Percentiles rank a stretch among this genome's conserved stretches.
Evolutionary conservation across 257 asterid species (phyloP).

Genomic region (Solanum pimpinellifolium): DNA sequence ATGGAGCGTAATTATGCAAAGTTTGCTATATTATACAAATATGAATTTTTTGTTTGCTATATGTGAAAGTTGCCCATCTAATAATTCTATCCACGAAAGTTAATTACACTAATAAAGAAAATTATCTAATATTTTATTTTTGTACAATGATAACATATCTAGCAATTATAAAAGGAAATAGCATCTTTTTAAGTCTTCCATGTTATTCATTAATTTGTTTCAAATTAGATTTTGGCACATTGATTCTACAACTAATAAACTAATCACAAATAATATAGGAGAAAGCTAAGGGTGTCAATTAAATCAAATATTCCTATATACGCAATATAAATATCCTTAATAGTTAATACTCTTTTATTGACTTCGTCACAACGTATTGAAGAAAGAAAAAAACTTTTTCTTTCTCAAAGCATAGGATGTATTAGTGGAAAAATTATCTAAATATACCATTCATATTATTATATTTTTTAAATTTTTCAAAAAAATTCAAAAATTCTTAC

Average conservation of each 20-base stretch:
- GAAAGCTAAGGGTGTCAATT: not conserved
- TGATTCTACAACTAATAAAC: not conserved
- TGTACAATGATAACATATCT: not conserved
- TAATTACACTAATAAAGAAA: not conserved
- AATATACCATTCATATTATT: too few relatives aligned
- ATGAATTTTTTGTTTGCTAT: too few relatives aligned
- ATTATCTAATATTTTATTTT: not conserved
- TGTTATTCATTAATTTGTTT: not conserved
- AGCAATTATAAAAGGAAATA: not conserved
- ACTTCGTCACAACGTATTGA: not conserved
- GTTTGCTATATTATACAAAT: too few relatives aligned
- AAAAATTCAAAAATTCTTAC: too few relatives aligned
- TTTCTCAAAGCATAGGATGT: too few relatives aligned
- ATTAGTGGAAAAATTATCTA: not conserved
- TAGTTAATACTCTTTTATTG: not conserved
- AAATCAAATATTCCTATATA: not conserved
- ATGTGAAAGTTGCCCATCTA: too few relatives aligned
- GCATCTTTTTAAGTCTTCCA: not conserved
- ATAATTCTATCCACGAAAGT: not conserved
- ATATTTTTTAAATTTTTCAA: not conserved
- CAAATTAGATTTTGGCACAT: not conserved
- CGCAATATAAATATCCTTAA: not conserved
- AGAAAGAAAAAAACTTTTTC: too few relatives aligned
- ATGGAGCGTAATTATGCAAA: too few relatives aligned
- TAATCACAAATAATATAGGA: not conserved